Conservation (phyloP, 441 rosid genomes). For the Aquilaria agallochum region DNA sequence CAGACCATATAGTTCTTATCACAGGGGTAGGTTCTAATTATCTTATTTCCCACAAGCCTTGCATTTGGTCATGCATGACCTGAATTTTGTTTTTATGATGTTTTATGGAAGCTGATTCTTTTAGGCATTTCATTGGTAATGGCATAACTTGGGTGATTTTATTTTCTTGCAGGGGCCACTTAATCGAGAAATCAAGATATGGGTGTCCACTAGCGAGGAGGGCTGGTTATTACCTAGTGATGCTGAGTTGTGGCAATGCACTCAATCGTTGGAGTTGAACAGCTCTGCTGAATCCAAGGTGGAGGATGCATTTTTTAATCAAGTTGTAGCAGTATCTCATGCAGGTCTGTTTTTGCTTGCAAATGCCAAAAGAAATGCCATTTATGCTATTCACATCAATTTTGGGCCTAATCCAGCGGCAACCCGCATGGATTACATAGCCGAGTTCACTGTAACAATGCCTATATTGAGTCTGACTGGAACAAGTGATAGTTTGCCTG, state of each 20-base stretch:
- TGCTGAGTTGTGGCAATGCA: slow-evolving; percentile 39
- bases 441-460: slow-evolving; percentile 44
- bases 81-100: too few species aligned
- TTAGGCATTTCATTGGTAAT: background rate
- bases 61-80: background rate
- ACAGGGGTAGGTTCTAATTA: slow-evolving; percentile 25
- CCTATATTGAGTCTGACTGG: slow-evolving; percentile 44
- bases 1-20: slow-evolving; percentile 35
- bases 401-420: slow-evolving; percentile 36
- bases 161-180: slow-evolving; percentile 27
- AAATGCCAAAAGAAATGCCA: slow-evolving; percentile 45
- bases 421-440: slow-evolving; percentile 38
- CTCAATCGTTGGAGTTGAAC: slow-evolving; percentile 35
- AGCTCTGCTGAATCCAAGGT: slow-evolving; percentile 30
- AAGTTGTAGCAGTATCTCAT: slow-evolving; percentile 34
- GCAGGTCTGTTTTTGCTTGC: slow-evolving; percentile 40
- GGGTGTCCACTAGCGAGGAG: slow-evolving; percentile 40
- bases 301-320: slow-evolving; percentile 43
- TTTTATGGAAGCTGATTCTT: slow-evolving; percentile 4
- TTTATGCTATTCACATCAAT: slow-evolving; percentile 41
- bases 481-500: slow-evolving; percentile 34
- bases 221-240: slow-evolving; percentile 47
- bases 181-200: slow-evolving; percentile 38
- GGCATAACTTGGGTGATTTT: background rate
- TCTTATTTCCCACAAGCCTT: slow-evolving; percentile 6